These are phyloP conservation scores for Chlorella sp. DNA, from an alignment of 139 green algal species.

Conservation along the genomic window DNA sequence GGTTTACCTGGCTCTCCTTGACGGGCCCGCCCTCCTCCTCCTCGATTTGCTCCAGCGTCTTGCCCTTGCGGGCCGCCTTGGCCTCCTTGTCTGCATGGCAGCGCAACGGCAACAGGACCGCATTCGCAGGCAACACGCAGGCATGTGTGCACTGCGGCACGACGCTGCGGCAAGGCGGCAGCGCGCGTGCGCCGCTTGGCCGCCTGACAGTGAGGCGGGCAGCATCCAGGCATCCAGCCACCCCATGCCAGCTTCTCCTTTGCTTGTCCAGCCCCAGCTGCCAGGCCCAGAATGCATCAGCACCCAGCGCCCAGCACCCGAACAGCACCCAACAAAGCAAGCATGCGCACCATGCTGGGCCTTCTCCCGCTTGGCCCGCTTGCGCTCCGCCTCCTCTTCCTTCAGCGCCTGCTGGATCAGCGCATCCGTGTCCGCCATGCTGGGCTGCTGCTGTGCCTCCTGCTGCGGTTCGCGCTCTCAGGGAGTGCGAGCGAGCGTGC, in stretches of 20 bases:
- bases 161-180: too few relatives aligned
- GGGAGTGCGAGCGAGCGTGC: too few relatives aligned
- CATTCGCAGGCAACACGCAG: neutral
- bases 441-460: neutral
- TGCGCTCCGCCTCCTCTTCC: slow-evolving; percentile 51
- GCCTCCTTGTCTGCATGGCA: slow-evolving; percentile 6
- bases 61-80: slow-evolving; percentile 48
- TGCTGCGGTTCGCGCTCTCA: neutral
- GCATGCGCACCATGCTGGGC: neutral
- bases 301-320: too few relatives aligned
- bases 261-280: too few relatives aligned
- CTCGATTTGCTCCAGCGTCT: slow-evolving; percentile 70
- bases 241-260: too few relatives aligned
- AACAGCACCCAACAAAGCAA: too few relatives aligned
- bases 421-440: slow-evolving; percentile 41
- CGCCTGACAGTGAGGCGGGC: too few relatives aligned
- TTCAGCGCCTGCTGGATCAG: slow-evolving; percentile 50
- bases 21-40: slow-evolving; percentile 68
- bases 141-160: too few relatives aligned
- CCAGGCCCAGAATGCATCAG: neutral
- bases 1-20: slow-evolving; percentile 71
- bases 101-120: too few relatives aligned
- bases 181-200: too few relatives aligned
- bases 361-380: slow-evolving; percentile 36
- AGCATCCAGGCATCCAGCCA: too few relatives aligned